Evolutionary conservation across 176 grass and related monocot genomes (phyloP).

Genomic region (Avena insularis): DNA sequence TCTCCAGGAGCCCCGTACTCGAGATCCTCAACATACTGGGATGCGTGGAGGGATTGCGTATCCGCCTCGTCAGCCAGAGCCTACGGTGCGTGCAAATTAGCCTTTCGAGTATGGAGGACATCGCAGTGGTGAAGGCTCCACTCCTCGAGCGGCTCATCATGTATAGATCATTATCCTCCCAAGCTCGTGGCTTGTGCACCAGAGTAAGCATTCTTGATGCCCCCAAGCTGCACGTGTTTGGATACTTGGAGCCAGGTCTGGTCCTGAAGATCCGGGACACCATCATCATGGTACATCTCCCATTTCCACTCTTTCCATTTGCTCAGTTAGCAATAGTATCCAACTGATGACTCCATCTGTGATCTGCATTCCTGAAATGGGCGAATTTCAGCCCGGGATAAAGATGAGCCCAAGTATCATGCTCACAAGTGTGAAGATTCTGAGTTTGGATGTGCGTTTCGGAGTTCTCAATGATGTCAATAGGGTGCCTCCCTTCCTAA

Average conservation of each 20-base stretch:
- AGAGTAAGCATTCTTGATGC: conserved; percentile 15
- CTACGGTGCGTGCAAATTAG: conserved; percentile 22
- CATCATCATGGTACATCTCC: background rate
- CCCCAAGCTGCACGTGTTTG: background rate
- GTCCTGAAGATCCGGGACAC: background rate
- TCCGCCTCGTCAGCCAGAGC: background rate
- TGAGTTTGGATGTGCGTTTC: background rate
- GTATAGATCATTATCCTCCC: background rate
- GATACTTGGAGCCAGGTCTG: background rate
- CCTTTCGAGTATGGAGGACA: background rate
- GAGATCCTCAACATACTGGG: conserved; percentile 19
- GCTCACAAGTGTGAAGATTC: background rate
- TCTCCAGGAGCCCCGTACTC: background rate
- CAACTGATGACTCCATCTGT: background rate
- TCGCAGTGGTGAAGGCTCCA: conserved; percentile 5
- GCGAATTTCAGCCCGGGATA: background rate
- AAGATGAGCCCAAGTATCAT: background rate
- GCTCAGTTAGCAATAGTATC: background rate
- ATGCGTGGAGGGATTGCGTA: background rate
- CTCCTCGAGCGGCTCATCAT: conserved; percentile 17
- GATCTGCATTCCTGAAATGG: background rate
- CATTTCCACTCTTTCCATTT: background rate
- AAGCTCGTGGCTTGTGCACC: background rate
- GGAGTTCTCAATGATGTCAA: background rate
- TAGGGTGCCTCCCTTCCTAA: background rate